Evolutionary conservation across 306 rosid species (phyloP).

Genomic region (Fragaria iinumae): DNA sequence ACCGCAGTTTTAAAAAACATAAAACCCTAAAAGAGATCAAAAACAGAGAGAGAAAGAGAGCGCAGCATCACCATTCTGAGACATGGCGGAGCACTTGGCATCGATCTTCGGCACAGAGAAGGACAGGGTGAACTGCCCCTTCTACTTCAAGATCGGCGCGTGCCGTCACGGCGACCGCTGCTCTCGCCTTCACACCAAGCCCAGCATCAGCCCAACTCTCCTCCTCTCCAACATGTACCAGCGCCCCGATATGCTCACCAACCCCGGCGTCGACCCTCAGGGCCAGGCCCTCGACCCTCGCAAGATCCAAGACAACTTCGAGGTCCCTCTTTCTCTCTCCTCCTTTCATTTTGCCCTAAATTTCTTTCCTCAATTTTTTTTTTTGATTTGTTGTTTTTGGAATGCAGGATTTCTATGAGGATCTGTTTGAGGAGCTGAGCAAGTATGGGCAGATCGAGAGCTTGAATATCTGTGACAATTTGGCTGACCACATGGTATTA

Average conservation of each 20-base stretch:
- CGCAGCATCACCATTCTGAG: neutral
- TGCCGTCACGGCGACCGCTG: slow-evolving; percentile 98
- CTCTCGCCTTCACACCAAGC: slow-evolving; percentile 93
- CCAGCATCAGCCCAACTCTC: slow-evolving; percentile 91
- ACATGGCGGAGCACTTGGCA: slow-evolving; percentile 98
- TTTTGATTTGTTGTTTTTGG: neutral
- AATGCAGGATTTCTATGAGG: slow-evolving; percentile 83
- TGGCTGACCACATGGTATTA: slow-evolving; percentile 94
- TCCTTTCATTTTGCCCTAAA: neutral
- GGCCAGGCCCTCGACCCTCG: slow-evolving; percentile 80
- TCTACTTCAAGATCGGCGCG: slow-evolving; percentile 99
- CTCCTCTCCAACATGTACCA: slow-evolving; percentile 98
- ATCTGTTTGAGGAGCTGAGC: slow-evolving; percentile 92
- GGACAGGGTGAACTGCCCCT: slow-evolving; percentile 94
- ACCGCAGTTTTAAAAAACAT: neutral
- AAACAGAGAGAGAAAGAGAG: neutral
- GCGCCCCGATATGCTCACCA: slow-evolving; percentile 75
- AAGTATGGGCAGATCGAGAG: slow-evolving; percentile 92
- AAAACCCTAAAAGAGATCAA: slow-evolving; percentile 13
- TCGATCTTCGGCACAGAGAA: slow-evolving; percentile 98
- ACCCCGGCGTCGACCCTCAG: slow-evolving; percentile 56
- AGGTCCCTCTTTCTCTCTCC: slow-evolving; percentile 23
- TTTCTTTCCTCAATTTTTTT: neutral
- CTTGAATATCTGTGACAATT: slow-evolving; percentile 91
- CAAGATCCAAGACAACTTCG: slow-evolving; percentile 91